Evolutionary conservation across 495 filamentous ascomycete genomes (phyloP).

Genomic region (Penicillium mononematosum): DNA sequence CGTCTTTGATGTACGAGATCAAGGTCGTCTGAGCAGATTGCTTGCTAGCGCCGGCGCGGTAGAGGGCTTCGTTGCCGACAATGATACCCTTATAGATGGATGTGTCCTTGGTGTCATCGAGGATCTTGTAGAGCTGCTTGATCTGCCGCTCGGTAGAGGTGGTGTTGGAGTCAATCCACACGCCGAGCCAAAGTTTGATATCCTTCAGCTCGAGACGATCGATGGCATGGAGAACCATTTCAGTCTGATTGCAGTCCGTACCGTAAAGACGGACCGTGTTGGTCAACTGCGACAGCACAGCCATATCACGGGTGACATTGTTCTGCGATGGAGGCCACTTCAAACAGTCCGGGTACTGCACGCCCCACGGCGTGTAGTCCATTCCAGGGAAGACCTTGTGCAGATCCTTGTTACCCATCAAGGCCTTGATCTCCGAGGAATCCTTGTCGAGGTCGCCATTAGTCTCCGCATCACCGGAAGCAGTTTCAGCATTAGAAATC

Average conservation of each 20-base stretch:
- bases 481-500: slow-evolving; percentile 24
- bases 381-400: slow-evolving; percentile 97
- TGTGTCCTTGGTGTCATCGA: slow-evolving; percentile 63
- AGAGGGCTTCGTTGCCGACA: slow-evolving; percentile 93
- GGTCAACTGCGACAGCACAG: slow-evolving; percentile 87
- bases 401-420: slow-evolving; percentile 76
- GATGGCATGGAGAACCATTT: slow-evolving; percentile 88
- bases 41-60: slow-evolving; percentile 50
- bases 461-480: slow-evolving; percentile 42
- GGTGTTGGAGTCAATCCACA: slow-evolving; percentile 84
- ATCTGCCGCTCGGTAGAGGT: slow-evolving; percentile 85
- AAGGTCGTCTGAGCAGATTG: slow-evolving; percentile 65
- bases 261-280: slow-evolving; percentile 90
- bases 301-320: slow-evolving; percentile 89
- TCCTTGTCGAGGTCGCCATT: slow-evolving; percentile 72
- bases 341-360: slow-evolving; percentile 86
- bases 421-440: slow-evolving; percentile 73
- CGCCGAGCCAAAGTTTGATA: slow-evolving; percentile 93
- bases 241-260: slow-evolving; percentile 96
- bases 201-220: slow-evolving; percentile 66
- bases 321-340: slow-evolving; percentile 80
- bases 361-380: slow-evolving; percentile 90
- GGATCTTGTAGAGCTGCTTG: slow-evolving; percentile 72
- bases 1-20: slow-evolving; percentile 60
- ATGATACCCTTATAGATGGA: slow-evolving; percentile 80